Base-by-base conservation (phyloP, 2,329 filamentous ascomycete species). In the Thelonectria rubi region DNA sequence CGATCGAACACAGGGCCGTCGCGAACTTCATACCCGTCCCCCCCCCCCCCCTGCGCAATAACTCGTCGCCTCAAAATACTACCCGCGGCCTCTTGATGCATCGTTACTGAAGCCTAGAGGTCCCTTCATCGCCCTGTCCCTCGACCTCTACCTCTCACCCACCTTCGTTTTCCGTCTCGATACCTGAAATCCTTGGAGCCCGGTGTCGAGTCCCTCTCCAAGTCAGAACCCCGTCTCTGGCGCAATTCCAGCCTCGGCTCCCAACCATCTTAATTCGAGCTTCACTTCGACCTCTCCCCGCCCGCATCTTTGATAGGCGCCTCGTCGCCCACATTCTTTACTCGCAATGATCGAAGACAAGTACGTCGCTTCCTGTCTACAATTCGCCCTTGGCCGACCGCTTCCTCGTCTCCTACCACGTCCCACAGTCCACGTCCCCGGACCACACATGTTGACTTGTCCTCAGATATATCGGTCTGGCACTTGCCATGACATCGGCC, bases 381-480 rank as follows among this genome's bases (percentile, higher is more conserved):
- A 21, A 55, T 48, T 24, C 39, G 17, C 63, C 45, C 49, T 17
- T 50, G 49, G 14, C 17, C 17, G 3, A n/a, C 30, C 21, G 10
- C 17, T 42, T 51, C 54, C 37, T 40, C 52, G 42, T 47, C 50
- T 51, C 17, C 58, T 58, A 10, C 61, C 52, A 32, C 37, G 43
- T 40, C 56, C 32, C 47, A 48, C 46, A 42, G 24, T 18, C 45
- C 48, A 50, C 40, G 39, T 34, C 37, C 45, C 37, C 17, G 21
- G 15, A 40, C 42, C 53, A 40, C 40, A 45, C 55, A 37, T 55
- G 63, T 69, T 71, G 52, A 73, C 64, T 45, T 49, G 53, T 21
- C 30, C 30, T 64, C 73, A 92, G 91, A 82, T 93, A 93, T 74
- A 87, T 93, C 73, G 91, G 91, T 74, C 81, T 93, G 79, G 87